Conservation (phyloP, 2,329 filamentous ascomycete species). For the Graphilbum fragrans region DNA sequence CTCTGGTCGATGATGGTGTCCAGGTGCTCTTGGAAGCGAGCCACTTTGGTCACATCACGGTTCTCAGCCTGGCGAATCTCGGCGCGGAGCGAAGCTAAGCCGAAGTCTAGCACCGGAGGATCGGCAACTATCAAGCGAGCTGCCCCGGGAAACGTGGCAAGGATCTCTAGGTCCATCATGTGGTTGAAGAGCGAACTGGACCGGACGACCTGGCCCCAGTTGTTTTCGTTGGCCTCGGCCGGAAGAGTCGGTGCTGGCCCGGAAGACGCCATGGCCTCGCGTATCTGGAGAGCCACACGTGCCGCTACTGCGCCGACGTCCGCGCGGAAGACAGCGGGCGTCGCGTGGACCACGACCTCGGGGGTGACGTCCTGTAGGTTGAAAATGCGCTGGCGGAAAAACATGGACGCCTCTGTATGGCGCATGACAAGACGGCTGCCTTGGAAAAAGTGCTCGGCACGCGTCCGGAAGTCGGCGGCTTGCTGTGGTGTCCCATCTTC, state of each 20-base stretch:
- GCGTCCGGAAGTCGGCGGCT: slow-evolving; percentile 6
- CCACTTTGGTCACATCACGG: slow-evolving; percentile 7
- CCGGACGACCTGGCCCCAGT: slow-evolving; percentile 12
- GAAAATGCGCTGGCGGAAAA: slow-evolving; percentile 11
- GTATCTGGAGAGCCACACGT: slow-evolving; percentile 9
- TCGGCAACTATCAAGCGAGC: slow-evolving; percentile 46
- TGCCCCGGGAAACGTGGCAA: slow-evolving; percentile 12
- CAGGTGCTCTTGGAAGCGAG: slow-evolving; percentile 9
- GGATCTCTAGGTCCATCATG: slow-evolving; percentile 11
- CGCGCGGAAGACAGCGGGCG: slow-evolving; percentile 19
- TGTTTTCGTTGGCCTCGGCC: not conserved
- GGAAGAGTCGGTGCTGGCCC: too few relatives aligned
- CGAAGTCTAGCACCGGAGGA: slow-evolving; percentile 51
- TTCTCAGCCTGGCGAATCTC: slow-evolving; percentile 8
- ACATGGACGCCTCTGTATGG: slow-evolving; percentile 11
- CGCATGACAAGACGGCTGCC: slow-evolving; percentile 10
- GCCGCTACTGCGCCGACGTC: slow-evolving; percentile 20
- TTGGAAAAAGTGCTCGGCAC: slow-evolving; percentile 9
- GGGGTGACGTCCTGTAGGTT: slow-evolving; percentile 9
- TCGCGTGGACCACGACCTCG: slow-evolving; percentile 8
- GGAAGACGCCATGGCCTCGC: slow-evolving; percentile 1
- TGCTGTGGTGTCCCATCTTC: slow-evolving; percentile 8
- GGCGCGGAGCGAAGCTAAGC: slow-evolving; percentile 44
- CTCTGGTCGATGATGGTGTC: slow-evolving; percentile 9
- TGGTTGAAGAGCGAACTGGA: slow-evolving; percentile 10